Evolutionary conservation across 2,329 filamentous ascomycete genomes (phyloP), one percentile per base, ranked within the genome.

Genomic region (Nemania sp.): DNA sequence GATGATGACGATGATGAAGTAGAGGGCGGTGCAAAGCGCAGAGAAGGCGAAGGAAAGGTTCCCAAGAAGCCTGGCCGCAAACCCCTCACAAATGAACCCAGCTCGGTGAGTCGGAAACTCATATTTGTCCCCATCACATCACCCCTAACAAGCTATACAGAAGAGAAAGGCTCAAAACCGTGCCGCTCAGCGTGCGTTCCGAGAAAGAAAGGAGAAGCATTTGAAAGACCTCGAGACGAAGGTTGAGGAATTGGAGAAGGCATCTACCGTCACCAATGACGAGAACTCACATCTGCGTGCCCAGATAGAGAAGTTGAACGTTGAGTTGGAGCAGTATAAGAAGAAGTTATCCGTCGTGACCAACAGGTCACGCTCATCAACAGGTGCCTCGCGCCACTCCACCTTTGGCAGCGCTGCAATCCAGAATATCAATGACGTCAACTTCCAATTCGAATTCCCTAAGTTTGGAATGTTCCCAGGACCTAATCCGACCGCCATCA

Each of bases 31-130:
- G 77, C 81, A 60, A 95, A 93, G 80, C 86, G 92, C 66, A 86
- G 90, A 62, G 92, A 96, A 76, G 87, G 89, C 60, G 88, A 92
- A 57, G 91, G 93, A 46, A 97, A 95, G 78, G 83, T 88, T 45
- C 87, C 91, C 21, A 98, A 98, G 86, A 99, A 98, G 79, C 94
- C 95, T 4, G 95, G 95, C 52, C 87, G 95, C 65, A 99, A 99
- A 81, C 95, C 94, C 18, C 82, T 98, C 71, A 98, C 92, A 49
- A 96, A 91, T 20, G 95, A 98, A 76, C 95, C 95, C 21, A 98
- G 91, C 68, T 95, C 93, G 68, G 94, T 98, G 87, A 81, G 93
- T 86, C 49, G 49, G 59, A 57, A 57, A n/a, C 46, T 39, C 20
- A 32, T 10, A 21, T 39, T 35, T 42, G 35, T 62, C 46, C 20